These are phyloP conservation scores for Arachnomyces sp. DNA, from an alignment of 2,329 filamentous ascomycete species.

Conservation along the genomic window DNA sequence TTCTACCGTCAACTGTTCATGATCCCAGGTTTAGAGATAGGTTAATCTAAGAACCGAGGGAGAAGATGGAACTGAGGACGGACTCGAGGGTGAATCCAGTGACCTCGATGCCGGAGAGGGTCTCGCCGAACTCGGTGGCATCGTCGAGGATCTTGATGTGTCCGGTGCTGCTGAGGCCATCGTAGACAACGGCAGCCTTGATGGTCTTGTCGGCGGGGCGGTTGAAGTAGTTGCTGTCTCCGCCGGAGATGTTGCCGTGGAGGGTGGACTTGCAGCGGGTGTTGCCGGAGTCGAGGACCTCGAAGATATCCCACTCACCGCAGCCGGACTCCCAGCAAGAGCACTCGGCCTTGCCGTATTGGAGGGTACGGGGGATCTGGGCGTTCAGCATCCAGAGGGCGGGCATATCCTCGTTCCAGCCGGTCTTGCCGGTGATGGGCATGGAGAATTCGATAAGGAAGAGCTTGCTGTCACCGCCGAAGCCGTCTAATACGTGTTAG, in stretches of 20 bases:
- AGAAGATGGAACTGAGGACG: slow-evolving; percentile 9
- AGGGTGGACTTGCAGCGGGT: slow-evolving; percentile 61
- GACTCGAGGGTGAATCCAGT: slow-evolving; percentile 6
- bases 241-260: slow-evolving; percentile 50
- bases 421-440: slow-evolving; percentile 49
- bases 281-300: slow-evolving; percentile 59
- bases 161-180: slow-evolving; percentile 42
- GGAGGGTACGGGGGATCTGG: slow-evolving; percentile 59
- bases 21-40: too few species aligned
- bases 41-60: slow-evolving; percentile 5
- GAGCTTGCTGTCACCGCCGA: slow-evolving; percentile 59
- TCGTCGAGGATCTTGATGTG: slow-evolving; percentile 48
- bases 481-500: slow-evolving; percentile 44
- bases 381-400: slow-evolving; percentile 70
- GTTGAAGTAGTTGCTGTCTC: slow-evolving; percentile 62
- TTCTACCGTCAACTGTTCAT: too few species aligned
- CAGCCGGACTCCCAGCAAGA: slow-evolving; percentile 64
- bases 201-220: slow-evolving; percentile 53
- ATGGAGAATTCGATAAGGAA: slow-evolving; percentile 69
- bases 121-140: slow-evolving; percentile 15
- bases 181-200: slow-evolving; percentile 58
- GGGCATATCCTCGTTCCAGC: slow-evolving; percentile 58
- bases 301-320: slow-evolving; percentile 68
- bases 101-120: slow-evolving; percentile 8
- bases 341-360: slow-evolving; percentile 57